These are phyloP conservation scores for Eucalyptus cloeziana DNA, from an alignment of 345 rosid genomes.

Conservation along the genomic window DNA sequence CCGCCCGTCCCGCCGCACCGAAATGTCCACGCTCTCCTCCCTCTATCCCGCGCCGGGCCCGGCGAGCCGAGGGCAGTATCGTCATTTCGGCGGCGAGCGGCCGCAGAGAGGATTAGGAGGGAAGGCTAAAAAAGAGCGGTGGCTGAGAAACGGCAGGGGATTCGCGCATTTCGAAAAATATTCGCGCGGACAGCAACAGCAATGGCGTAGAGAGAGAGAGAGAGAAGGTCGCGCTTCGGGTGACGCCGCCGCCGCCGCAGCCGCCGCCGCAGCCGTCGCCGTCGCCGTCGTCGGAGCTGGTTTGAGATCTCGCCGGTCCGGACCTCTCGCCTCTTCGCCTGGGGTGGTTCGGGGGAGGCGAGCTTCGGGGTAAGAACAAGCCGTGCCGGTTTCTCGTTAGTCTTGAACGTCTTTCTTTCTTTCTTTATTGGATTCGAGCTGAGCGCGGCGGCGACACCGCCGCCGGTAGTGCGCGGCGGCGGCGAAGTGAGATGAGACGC, in stretches of 20 bases:
- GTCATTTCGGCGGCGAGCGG: not conserved
- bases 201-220: not conserved
- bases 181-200: not conserved
- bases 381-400: not conserved
- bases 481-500: not conserved
- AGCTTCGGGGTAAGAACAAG: not conserved
- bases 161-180: not conserved
- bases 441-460: not conserved
- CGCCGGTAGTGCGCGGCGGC: not conserved
- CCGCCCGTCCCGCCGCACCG: not conserved
- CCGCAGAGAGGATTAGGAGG: not conserved
- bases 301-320: not conserved
- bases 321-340: not conserved
- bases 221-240: not conserved
- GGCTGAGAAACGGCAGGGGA: not conserved
- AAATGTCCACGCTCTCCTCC: not conserved
- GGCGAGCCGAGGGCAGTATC: not conserved
- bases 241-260: not conserved
- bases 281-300: not conserved
- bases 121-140: not conserved
- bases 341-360: not conserved
- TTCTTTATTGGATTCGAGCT: not conserved
- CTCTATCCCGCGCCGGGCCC: not conserved
- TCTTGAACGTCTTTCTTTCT: not conserved
- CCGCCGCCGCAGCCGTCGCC: not conserved